phyloP scores from a whole-genome alignment of 83 land plant species.

The Diphasiastrum complanatum region DNA sequence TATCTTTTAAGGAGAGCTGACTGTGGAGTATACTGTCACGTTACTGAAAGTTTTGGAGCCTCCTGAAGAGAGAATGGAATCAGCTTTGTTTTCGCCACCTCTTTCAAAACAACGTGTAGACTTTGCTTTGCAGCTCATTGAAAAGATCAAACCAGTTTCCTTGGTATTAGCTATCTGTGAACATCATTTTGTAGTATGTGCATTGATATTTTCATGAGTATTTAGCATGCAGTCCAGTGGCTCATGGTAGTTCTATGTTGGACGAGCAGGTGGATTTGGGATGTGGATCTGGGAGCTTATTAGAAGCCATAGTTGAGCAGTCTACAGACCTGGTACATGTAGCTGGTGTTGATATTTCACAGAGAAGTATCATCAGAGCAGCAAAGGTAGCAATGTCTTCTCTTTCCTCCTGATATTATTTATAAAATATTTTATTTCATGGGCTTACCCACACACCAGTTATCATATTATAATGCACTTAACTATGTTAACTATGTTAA shows the following conservation, averaged over 20 bases:
- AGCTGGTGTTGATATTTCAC: constrained; percentile 85
- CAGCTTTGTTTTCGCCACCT: constrained; percentile 84
- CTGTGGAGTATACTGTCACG: constrained; percentile 56
- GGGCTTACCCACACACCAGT: too few species aligned
- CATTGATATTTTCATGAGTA: not conserved
- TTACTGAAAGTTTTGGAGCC: constrained; percentile 58
- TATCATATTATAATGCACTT: too few species aligned
- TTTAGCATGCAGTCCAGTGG: not conserved
- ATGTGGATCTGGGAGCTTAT: constrained; percentile 94
- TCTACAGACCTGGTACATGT: constrained; percentile 51
- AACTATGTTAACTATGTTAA: too few species aligned
- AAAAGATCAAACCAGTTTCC: constrained; percentile 43
- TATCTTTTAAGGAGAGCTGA: constrained; percentile 33
- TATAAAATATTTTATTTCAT: constrained; percentile 2
- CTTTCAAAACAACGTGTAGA: constrained; percentile 89
- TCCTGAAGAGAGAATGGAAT: constrained; percentile 86
- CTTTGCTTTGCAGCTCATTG: constrained; percentile 57
- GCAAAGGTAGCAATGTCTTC: constrained; percentile 57
- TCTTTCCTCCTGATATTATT: not conserved
- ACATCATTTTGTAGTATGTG: not conserved
- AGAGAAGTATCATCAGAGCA: constrained; percentile 68
- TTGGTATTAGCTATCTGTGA: constrained; percentile 49
- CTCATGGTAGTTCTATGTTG: not conserved
- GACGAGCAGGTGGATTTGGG: constrained; percentile 78
- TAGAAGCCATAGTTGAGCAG: constrained; percentile 62